Evolutionary conservation across 1,284 basidiomycete species (phyloP), one percentile per base, ranked within the genome.

Genomic region (Naganishia liquefaciens): DNA sequence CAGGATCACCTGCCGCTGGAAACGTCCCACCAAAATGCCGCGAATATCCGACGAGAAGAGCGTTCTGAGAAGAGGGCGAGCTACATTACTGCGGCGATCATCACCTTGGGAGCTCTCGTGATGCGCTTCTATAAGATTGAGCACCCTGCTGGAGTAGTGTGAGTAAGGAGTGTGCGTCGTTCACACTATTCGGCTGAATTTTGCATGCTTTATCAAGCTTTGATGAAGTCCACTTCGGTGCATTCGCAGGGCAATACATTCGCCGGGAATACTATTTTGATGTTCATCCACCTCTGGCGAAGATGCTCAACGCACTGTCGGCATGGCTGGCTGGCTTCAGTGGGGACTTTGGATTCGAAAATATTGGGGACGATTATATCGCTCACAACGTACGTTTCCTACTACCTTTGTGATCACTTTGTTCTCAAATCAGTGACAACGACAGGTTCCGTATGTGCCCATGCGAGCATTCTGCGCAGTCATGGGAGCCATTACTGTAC

Each of bases 291-390:
- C 95, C 95, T 17, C 87, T 97, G 61, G 93, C 94, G 51, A 97
- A 97, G 77, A 84, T 97, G 70, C 83, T 97, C 37, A 90, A 94
- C 73, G 96, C 89, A 52, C 84, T 95, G 43, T 89, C 90, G 28
- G 96, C 93, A 68, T 98, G 92, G 90, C 88, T 96, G 67, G 91
- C 95, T 49, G 96, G 96, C 10, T 99, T 95, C 76, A 90, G 97
- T 72, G 96, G 95, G 33, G 81, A 87, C 62, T 99, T 97, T 79
- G 84, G 87, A 46, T 99, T 99, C 81, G 90, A 95, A 66, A 89
- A 88, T 74, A 99, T 99, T 69, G 95, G 94, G 19, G 94, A 98
- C 78, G 90, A 86, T 76, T 99, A 99, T 78, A 65, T 67, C 3
- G 28, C 42, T 3, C 57, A 68, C 42, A 68, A 72, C 42, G 71